phyloP scores from a whole-genome alignment of 2,329 filamentous ascomycete genomes.

The Paracoccidioides brasiliensis region DNA sequence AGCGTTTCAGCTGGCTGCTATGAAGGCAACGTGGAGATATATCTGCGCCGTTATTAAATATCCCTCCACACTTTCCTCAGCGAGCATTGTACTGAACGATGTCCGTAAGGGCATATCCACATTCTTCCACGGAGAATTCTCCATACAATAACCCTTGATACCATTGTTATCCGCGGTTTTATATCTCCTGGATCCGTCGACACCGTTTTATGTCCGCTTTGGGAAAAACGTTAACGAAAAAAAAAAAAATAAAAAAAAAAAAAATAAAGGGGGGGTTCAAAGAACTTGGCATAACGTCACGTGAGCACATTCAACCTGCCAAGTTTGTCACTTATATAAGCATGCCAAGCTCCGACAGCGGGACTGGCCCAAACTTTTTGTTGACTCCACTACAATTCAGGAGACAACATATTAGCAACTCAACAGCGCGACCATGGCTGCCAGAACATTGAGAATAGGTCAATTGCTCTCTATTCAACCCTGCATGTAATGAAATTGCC shows the following conservation, averaged over 20 bases:
- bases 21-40: background rate
- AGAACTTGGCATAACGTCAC: background rate
- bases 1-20: background rate
- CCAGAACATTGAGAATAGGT: conserved; percentile 57
- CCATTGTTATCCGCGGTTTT: too few species aligned
- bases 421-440: conserved; percentile 37
- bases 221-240: too few species aligned
- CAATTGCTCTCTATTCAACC: conserved; percentile 18
- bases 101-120: background rate
- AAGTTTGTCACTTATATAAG: background rate
- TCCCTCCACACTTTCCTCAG: background rate
- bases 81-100: background rate
- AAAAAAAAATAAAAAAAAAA: background rate
- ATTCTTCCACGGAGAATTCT: background rate
- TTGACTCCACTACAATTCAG: background rate
- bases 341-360: background rate
- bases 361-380: background rate
- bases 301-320: background rate
- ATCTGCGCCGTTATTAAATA: background rate
- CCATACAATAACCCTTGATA: too few species aligned
- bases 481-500: background rate
- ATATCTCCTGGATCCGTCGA: too few species aligned
- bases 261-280: background rate
- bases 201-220: too few species aligned
- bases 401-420: background rate